These are phyloP conservation scores for Musa troglodytarum DNA, from an alignment of 176 grass and related monocot species.

Conservation along the genomic window DNA sequence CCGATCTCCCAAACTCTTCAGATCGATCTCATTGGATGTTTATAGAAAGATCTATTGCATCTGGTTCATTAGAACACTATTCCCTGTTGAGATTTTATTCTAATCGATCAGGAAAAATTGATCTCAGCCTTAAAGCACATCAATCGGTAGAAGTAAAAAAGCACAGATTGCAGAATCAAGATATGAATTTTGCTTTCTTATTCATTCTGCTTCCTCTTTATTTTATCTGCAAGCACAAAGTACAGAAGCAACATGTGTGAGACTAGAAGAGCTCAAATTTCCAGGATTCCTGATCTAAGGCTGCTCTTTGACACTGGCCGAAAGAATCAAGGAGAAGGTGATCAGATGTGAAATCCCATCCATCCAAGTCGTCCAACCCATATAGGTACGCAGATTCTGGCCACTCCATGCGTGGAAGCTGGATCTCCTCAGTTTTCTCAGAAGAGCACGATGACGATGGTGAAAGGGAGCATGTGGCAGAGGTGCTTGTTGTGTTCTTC, in stretches of 20 bases:
- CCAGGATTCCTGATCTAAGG: conserved; percentile 3
- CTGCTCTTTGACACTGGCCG: neutral
- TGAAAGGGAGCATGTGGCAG: neutral
- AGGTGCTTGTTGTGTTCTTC: neutral
- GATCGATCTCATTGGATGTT: too few relatives aligned
- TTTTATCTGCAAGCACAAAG: conserved; percentile 1
- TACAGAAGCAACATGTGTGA: neutral
- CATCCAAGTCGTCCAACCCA: neutral
- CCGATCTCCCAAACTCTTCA: too few relatives aligned
- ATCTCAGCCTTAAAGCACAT: too few relatives aligned
- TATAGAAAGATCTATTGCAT: too few relatives aligned
- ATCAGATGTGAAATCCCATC: conserved; percentile 11
- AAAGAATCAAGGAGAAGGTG: neutral
- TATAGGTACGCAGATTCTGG: neutral
- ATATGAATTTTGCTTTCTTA: neutral
- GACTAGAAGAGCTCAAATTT: conserved; percentile 4
- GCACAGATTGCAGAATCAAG: too few relatives aligned
- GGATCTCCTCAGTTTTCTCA: neutral
- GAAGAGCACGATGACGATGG: neutral
- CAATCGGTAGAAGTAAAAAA: too few relatives aligned
- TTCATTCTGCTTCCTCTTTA: neutral
- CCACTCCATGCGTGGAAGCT: neutral
- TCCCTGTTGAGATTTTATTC: too few relatives aligned
- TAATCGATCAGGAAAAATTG: too few relatives aligned
- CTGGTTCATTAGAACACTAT: too few relatives aligned